Percentiles rank a stretch among this genome's conserved stretches.
phyloP scores from a whole-genome alignment of 2,329 filamentous ascomycete species.

The Pseudogymnoascus sp. region DNA sequence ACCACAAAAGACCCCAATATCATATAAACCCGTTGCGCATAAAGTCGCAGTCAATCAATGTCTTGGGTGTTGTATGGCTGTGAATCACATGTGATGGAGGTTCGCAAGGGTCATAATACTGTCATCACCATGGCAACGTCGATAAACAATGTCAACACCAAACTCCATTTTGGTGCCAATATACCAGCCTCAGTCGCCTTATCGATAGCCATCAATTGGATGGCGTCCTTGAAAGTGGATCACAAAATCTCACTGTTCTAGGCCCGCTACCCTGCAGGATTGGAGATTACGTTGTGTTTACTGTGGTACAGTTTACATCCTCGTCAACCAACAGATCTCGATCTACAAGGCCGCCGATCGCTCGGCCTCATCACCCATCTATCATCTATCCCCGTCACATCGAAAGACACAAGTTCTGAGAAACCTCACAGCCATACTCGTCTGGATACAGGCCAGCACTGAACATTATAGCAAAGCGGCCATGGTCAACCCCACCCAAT shows the following conservation, averaged over 20 bases:
- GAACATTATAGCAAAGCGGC: not conserved
- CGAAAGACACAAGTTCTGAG: not conserved
- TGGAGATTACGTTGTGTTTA: not conserved
- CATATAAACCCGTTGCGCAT: not conserved
- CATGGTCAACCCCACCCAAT: not conserved
- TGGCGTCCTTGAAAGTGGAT: not conserved
- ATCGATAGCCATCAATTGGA: not conserved
- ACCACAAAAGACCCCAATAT: not conserved
- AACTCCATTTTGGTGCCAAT: not conserved
- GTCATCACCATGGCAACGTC: conserved; percentile 2
- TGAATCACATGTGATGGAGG: not conserved
- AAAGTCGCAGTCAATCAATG: not conserved
- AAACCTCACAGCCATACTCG: not conserved
- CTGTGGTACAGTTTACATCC: conserved; percentile 2
- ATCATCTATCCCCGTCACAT: not conserved
- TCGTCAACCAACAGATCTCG: not conserved
- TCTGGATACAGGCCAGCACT: not conserved
- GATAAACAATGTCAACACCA: conserved; percentile 5
- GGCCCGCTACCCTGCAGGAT: not conserved
- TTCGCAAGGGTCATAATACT: not conserved
- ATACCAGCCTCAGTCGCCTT: not conserved
- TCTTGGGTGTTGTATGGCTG: not conserved
- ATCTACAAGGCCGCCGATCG: conserved; percentile 7
- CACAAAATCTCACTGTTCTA: not conserved
- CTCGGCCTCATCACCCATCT: not conserved